Conservation (phyloP, 2,329 filamentous ascomycete genomes). For the Cladosporium sp. region DNA sequence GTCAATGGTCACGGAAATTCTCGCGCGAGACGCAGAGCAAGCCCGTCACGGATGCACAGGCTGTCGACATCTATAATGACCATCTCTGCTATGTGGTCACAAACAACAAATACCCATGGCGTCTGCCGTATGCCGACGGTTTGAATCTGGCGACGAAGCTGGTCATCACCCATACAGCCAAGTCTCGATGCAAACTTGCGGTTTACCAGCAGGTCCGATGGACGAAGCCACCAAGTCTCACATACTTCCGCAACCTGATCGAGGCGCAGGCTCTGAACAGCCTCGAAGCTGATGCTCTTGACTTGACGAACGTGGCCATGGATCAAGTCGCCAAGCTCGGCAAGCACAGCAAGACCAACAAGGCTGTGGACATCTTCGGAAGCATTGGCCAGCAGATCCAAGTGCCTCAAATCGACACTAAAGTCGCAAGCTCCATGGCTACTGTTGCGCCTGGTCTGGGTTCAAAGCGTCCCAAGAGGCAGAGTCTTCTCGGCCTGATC, state of each 20-base stretch:
- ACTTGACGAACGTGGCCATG: conserved; percentile 72
- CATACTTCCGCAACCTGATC: conserved; percentile 53
- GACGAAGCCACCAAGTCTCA: conserved; percentile 54
- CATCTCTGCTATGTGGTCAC: conserved; percentile 67
- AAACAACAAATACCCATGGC: conserved; percentile 70
- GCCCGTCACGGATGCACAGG: conserved; percentile 74
- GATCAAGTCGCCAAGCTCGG: conserved; percentile 77
- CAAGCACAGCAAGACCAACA: conserved; percentile 70
- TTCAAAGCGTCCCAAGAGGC: conserved; percentile 18
- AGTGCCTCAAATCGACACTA: conserved; percentile 48
- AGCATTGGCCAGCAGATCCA: conserved; percentile 69
- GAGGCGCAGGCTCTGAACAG: conserved; percentile 72
- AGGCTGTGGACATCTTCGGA: conserved; percentile 78
- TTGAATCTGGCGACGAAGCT: conserved; percentile 87
- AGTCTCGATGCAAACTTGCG: conserved; percentile 87
- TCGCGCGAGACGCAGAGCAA: conserved; percentile 39
- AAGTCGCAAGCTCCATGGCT: conserved; percentile 9
- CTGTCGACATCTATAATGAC: conserved; percentile 67
- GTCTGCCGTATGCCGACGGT: conserved; percentile 75
- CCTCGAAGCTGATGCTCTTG: conserved; percentile 68
- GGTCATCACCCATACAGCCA: conserved; percentile 89
- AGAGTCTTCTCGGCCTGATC: conserved; percentile 32
- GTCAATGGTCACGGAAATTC: conserved; percentile 63
- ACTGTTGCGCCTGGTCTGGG: conserved; percentile 20
- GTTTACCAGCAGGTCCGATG: conserved; percentile 88